Evolutionary conservation across 345 rosid genomes (phyloP), one percentile per base, ranked within the genome.

Genomic region (Arabis alpina): DNA sequence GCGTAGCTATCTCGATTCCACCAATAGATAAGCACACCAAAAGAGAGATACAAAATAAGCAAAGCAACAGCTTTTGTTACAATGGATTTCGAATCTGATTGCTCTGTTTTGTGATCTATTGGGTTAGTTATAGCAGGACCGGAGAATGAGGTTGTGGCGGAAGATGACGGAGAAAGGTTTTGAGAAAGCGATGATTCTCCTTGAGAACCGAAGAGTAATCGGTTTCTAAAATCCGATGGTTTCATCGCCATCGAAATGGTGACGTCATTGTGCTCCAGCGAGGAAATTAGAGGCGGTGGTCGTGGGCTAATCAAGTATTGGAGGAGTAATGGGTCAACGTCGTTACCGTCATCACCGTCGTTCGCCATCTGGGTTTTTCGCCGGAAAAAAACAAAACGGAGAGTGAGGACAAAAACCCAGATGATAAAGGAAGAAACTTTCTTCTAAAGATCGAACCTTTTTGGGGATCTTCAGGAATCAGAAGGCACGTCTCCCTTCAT

Each of bases 21-120:
- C 81, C 89, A 88, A 74, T 83, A 94, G 30, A 94, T 86, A 15
- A 84, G 40, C 58, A 91, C 88, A 24, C 96, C 97, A 39, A 83
- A 74, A 3, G 93, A 75, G 44, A 94, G 78, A 70, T 91, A 94
- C 8, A 87, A 3, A 5, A 85, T 6, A 52, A 91, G 81, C 3
- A 89, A 75, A 42, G 84, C 44, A 61, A 85, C 57, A 25, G 81
- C 91, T 77, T 83, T 86, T 39, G 83, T 68, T 12, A 89, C 82
- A n/a, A 94, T 71, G 6, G 84, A 76, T 42, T 85, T 91, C 1
- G 88, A 75, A 10, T 80, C 84, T 11, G 56, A 0, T 2, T 47
- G n/a, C 55, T 83, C 82, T 43, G 89, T 89, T 76, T 82, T 83
- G 4, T 79, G 63, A 32, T 74, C 52, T 0, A 54, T 42, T 9